Evolutionary conservation across 257 asterid species (phyloP), one percentile per base, ranked within the genome.

Genomic region (Fraxinus quadrangulata): DNA sequence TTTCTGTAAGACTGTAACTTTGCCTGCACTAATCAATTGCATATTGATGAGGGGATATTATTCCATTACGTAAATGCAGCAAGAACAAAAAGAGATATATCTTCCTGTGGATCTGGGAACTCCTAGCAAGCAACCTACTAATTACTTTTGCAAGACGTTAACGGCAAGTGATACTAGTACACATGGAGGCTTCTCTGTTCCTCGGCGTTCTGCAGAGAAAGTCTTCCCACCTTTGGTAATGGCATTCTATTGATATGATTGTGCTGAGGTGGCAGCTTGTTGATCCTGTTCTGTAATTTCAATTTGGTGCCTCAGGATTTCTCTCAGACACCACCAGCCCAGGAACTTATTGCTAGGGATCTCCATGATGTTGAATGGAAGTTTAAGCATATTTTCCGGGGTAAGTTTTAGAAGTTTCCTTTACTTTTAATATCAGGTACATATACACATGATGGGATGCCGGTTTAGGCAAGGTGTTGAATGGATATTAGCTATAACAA

Each of bases 161-260:
- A 94, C 98, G 6, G 98, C 98, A 73, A 94, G 98, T 81, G 98
- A 94, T 74, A 94, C 99, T 74, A 94, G 99, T 78, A 94, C 97
- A 0, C 99, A 94, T 79, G 99, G 99, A 39, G 99, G 99, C 77
- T 94, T 94, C 86, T 94, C 99, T 71, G 97, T 94, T 78, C 99
- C 99, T 73, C 92, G 99, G 24, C 98, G 99, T 77, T 97, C 99
- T 80, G 99, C 99, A 3, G 99, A 94, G 91, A 94, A 94, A 94
- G 99, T 94, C 81, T 94, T 94, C 79, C 99, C 99, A 16, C 99
- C 97, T 67, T 78, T 94, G 98, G 99, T 94, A 83, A 83, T 75
- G 31, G 63, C 66, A 45, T 14, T 37, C 61, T 74, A 24, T 33
- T 76, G 65, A 19, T 76, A 21, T 70, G 56, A 49, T 78, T 34